Evolutionary conservation across 805 yeast genomes (phyloP).

Genomic region (Monosporozyma siamensis): DNA sequence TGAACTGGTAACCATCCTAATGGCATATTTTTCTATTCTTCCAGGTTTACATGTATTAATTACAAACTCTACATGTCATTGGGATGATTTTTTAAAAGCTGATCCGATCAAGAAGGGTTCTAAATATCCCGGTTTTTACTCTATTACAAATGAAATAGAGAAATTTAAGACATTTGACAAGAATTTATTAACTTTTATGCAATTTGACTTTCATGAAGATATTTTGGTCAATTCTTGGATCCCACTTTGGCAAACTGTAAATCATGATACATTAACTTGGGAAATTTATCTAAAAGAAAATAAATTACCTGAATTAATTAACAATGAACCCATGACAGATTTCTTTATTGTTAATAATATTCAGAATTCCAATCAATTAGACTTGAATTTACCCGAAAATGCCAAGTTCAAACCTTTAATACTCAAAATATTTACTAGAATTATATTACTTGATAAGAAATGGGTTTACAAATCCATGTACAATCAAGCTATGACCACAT

Average conservation of each 20-base stretch:
- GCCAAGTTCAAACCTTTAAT: slow-evolving; percentile 1
- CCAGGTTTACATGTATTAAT: slow-evolving; percentile 12
- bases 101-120: not conserved
- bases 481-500: not conserved
- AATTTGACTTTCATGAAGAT: slow-evolving; percentile 8
- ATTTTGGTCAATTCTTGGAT: slow-evolving; percentile 15
- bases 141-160: slow-evolving; percentile 13
- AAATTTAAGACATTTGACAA: slow-evolving; percentile 10
- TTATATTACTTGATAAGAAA: slow-evolving; percentile 6
- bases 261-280: not conserved
- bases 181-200: slow-evolving; percentile 7
- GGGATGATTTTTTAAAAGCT: slow-evolving; percentile 4
- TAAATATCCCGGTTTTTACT: slow-evolving; percentile 12
- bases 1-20: slow-evolving; percentile 10
- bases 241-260: slow-evolving; percentile 15
- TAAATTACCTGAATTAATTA: slow-evolving; percentile 1
- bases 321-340: slow-evolving; percentile 13
- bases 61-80: slow-evolving; percentile 6
- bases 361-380: slow-evolving; percentile 4
- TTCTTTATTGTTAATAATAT: not conserved
- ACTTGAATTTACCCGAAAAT: not conserved
- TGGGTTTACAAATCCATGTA: not conserved
- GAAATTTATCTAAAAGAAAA: not conserved
- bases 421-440: slow-evolving; percentile 11
- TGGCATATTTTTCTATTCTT: slow-evolving; percentile 19